Evolutionary conservation across 345 rosid genomes (phyloP).

Genomic region (Punica granatum): DNA sequence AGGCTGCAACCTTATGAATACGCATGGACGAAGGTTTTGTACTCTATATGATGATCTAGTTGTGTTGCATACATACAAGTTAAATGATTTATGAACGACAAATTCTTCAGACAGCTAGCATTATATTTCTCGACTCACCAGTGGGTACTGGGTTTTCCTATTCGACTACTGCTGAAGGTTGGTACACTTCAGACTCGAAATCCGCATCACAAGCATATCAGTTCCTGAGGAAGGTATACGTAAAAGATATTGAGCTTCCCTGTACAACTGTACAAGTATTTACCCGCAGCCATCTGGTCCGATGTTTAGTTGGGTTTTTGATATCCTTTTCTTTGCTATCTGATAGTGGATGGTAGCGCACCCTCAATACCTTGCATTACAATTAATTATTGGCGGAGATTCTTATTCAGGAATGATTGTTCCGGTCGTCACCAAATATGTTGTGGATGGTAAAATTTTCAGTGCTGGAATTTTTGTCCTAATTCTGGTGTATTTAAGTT

Average conservation of each 20-base stretch:
- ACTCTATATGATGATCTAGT: not conserved
- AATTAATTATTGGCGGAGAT: conserved; percentile 27
- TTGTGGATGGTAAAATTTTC: conserved; percentile 20
- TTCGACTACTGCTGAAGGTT: not conserved
- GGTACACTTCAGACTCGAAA: not conserved
- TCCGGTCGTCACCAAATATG: conserved; percentile 17
- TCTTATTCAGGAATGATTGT: conserved; percentile 31
- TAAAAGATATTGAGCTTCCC: too few relatives aligned
- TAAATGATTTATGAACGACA: not conserved
- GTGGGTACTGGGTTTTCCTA: conserved; percentile 13
- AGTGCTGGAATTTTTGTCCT: too few relatives aligned
- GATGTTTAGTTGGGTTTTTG: not conserved
- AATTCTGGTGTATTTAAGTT: not conserved
- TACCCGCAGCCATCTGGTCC: too few relatives aligned
- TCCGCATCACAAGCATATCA: conserved; percentile 3
- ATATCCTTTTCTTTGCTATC: not conserved
- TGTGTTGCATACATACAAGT: not conserved
- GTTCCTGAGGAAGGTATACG: conserved; percentile 10
- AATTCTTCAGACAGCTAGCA: conserved; percentile 3
- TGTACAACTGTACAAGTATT: too few relatives aligned
- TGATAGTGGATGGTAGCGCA: conserved; percentile 28
- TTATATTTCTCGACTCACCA: conserved; percentile 10
- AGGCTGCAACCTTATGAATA: conserved; percentile 8
- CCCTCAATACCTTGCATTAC: conserved; percentile 19
- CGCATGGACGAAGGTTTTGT: conserved; percentile 17